A percentile compares a stretch with the other conserved stretches of the same genome.
Conservation (phyloP, 768 basidiomycete species). For the Leucogyrophana mollusca region DNA sequence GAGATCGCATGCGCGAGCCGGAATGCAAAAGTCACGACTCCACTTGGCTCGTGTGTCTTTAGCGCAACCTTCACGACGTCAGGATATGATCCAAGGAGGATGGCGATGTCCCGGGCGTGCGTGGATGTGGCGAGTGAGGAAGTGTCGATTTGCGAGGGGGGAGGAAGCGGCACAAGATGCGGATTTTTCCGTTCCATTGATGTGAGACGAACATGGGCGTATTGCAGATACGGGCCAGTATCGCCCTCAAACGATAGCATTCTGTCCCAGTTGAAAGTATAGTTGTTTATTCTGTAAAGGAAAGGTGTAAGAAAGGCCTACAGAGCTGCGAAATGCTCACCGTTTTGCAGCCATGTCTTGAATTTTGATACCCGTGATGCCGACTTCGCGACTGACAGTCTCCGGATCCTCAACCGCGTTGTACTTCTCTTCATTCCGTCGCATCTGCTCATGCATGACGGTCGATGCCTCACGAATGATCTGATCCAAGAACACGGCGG, state of each 20-base stretch:
- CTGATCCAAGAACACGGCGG: slow-evolving; percentile 92
- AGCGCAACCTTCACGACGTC: slow-evolving; percentile 87
- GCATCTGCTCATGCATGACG: slow-evolving; percentile 97
- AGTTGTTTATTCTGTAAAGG: slow-evolving; percentile 81
- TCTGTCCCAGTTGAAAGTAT: slow-evolving; percentile 90
- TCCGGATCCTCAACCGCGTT: slow-evolving; percentile 85
- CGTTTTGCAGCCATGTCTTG: slow-evolving; percentile 96
- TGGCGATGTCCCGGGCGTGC: slow-evolving; percentile 81
- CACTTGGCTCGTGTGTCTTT: slow-evolving; percentile 84
- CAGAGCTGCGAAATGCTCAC: slow-evolving; percentile 38
- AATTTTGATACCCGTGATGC: slow-evolving; percentile 95
- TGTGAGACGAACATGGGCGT: slow-evolving; percentile 89
- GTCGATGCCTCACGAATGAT: slow-evolving; percentile 85
- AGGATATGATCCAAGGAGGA: slow-evolving; percentile 88
- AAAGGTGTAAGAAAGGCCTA: not conserved
- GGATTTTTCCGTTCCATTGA: slow-evolving; percentile 94
- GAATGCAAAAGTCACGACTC: slow-evolving; percentile 89
- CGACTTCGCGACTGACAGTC: slow-evolving; percentile 74
- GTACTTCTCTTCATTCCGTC: slow-evolving; percentile 91
- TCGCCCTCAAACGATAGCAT: slow-evolving; percentile 97
- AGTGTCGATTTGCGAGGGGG: slow-evolving; percentile 65
- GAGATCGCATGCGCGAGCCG: slow-evolving; percentile 84
- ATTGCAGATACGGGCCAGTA: slow-evolving; percentile 94
- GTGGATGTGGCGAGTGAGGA: slow-evolving; percentile 62
- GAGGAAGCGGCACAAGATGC: slow-evolving; percentile 74